Base-by-base conservation (phyloP, 805 yeast species). In the Lachancea nothofagi region DNA sequence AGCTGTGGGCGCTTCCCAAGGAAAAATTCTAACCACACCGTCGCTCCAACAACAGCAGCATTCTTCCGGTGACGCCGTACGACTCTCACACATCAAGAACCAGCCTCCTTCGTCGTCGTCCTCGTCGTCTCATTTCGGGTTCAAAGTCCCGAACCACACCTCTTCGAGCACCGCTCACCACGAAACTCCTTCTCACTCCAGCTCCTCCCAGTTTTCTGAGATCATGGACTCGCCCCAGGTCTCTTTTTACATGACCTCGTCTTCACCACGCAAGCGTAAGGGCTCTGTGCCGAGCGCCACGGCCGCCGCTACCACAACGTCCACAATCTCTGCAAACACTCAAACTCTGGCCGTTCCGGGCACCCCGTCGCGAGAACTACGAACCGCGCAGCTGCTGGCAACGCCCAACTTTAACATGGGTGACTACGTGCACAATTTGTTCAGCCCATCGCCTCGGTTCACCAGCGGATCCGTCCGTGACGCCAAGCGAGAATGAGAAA, bases 361-460 rank as follows among this genome's bases (percentile, higher is more conserved):
- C 3, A 57, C 62, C 2, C 62, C 62, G 5, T 57, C 62, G 6
- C 40, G 61, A 17, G 59, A 53, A 24, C 35, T 53, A 24, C 44
- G 48, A 12, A 27, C 48, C 5, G 23, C 46, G 28, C 47, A 46
- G 27, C 37, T 58, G 8, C 38, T 57, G 17, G 55, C 51, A 41
- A 57, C 62, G 12, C 61, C 62, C 5, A 59, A 57, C 34, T 61
- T 61, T 36, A 58, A 56, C 46, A 59, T 61, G 62, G 64, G 64
- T 5, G 64, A 61, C 36, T 61, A 61, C 45, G 59, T 61, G n/a
- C 63, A 61, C 41, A 59, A 52, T 29, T 46, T 61, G 9, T 61
- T 61, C 48, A 56, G 62, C 36, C 65, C 65, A 9, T 59, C 64
- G 8, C 65, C 65, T 9, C 55, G 58, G 10, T 53, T 59, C 13